A percentile compares a stretch with the other conserved stretches of the same genome.
These are phyloP conservation scores for Fusarium redolens DNA, from an alignment of 2,329 filamentous ascomycete species.

Conservation along the genomic window DNA sequence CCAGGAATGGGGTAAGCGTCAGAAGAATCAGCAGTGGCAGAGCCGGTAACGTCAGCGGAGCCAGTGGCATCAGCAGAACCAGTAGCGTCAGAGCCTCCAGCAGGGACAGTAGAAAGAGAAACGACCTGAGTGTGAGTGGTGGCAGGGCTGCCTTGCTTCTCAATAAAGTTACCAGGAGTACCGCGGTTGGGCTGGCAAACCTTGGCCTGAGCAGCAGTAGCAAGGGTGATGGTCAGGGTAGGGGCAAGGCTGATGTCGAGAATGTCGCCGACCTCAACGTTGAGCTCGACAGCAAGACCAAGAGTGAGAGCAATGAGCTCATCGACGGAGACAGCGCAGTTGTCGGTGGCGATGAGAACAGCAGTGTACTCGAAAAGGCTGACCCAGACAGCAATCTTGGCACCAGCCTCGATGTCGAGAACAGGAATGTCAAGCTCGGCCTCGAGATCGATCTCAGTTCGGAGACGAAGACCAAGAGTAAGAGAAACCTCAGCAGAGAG, in stretches of 20 bases:
- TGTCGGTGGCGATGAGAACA: slow-evolving; percentile 51
- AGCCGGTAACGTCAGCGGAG: not conserved
- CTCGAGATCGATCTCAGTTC: slow-evolving; percentile 57
- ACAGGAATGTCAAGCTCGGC: slow-evolving; percentile 46
- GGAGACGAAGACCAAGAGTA: slow-evolving; percentile 62
- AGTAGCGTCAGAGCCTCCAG: not conserved
- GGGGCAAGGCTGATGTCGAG: slow-evolving; percentile 54
- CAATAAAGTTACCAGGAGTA: slow-evolving; percentile 21
- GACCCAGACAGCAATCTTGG: slow-evolving; percentile 59
- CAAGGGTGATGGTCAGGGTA: slow-evolving; percentile 54
- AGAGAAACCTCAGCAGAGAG: slow-evolving; percentile 59
- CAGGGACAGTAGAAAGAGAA: slow-evolving; percentile 12
- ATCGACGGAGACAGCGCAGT: slow-evolving; percentile 50
- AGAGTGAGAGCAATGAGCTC: slow-evolving; percentile 40
- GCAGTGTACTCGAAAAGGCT: slow-evolving; percentile 66
- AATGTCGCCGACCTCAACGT: slow-evolving; percentile 46
- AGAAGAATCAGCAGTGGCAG: not conserved
- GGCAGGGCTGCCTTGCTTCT: not conserved
- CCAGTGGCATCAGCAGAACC: not conserved
- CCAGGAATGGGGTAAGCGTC: not conserved
- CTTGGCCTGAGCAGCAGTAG: slow-evolving; percentile 27
- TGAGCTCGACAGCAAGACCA: slow-evolving; percentile 39
- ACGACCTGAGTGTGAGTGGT: not conserved
- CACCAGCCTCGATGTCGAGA: slow-evolving; percentile 53
- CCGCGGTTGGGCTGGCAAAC: slow-evolving; percentile 37